Conservation (phyloP, 768 basidiomycete species). For the Mycena albidolilacea region DNA sequence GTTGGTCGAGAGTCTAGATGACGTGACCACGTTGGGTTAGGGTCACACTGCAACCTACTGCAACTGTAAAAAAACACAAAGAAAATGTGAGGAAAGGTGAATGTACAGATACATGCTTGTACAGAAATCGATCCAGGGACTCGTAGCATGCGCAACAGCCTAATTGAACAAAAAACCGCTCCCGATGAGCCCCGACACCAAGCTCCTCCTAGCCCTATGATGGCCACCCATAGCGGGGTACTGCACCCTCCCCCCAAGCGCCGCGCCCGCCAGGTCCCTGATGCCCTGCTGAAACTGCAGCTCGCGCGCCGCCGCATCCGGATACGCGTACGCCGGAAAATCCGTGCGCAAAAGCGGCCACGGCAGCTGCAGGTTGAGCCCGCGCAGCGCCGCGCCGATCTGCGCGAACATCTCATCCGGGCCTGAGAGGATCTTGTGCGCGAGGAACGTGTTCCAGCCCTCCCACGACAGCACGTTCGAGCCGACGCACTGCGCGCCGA, state of each 20-base stretch:
- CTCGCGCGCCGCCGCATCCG: conserved; percentile 39
- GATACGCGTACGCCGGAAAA: conserved; percentile 37
- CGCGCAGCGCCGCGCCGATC: conserved; percentile 27
- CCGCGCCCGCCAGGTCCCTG: conserved; percentile 29
- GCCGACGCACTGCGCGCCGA: conserved; percentile 36
- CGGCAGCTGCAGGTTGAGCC: conserved; percentile 33
- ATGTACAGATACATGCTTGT: too few relatives aligned
- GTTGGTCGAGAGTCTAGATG: too few relatives aligned
- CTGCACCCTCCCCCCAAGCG: conserved; percentile 11
- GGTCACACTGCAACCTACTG: too few relatives aligned
- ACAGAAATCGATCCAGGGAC: too few relatives aligned
- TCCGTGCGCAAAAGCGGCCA: conserved; percentile 35
- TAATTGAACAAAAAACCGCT: conserved; percentile 30
- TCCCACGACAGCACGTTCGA: conserved; percentile 38
- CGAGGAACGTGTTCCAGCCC: conserved; percentile 40
- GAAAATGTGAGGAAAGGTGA: too few relatives aligned
- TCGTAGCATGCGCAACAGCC: neutral
- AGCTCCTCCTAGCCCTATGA: neutral
- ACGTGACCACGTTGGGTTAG: too few relatives aligned
- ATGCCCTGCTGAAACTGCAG: conserved; percentile 38
- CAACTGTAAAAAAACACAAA: too few relatives aligned
- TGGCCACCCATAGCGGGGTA: too few relatives aligned
- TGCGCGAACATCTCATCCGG: conserved; percentile 37
- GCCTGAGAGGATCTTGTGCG: conserved; percentile 37
- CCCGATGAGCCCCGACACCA: conserved; percentile 26